These are phyloP conservation scores for Globisporangium alternatum DNA, from an alignment of 352 stramenopile genomes.

Conservation along the genomic window DNA sequence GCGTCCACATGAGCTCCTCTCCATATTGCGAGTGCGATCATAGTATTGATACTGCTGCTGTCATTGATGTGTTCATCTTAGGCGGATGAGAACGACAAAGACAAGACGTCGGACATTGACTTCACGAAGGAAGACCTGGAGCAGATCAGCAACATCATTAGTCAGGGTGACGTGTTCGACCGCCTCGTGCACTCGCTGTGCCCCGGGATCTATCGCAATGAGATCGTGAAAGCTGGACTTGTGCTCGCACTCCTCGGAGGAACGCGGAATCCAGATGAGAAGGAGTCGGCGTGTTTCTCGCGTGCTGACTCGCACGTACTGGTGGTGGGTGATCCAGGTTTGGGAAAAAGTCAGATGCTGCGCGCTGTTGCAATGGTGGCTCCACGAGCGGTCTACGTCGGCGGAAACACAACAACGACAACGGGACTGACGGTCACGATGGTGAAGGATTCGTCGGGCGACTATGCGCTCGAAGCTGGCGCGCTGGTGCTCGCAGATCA, in stretches of 20 bases:
- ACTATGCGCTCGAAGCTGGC: slow-evolving; percentile 91
- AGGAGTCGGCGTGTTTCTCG: slow-evolving; percentile 61
- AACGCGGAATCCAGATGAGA: slow-evolving; percentile 69
- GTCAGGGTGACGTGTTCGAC: slow-evolving; percentile 90
- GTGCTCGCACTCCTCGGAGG: slow-evolving; percentile 95
- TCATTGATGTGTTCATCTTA: slow-evolving; percentile 1
- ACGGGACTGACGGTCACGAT: slow-evolving; percentile 96
- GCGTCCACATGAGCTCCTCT: neutral
- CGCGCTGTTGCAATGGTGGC: slow-evolving; percentile 88
- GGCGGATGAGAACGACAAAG: slow-evolving; percentile 36
- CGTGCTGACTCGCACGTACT: slow-evolving; percentile 95
- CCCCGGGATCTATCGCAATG: slow-evolving; percentile 96
- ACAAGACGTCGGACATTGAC: slow-evolving; percentile 54
- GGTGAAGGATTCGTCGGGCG: slow-evolving; percentile 91
- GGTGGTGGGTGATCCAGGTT: slow-evolving; percentile 93
- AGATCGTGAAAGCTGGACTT: slow-evolving; percentile 96
- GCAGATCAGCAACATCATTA: slow-evolving; percentile 88
- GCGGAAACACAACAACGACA: slow-evolving; percentile 95
- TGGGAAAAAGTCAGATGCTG: slow-evolving; percentile 97
- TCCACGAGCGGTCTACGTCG: slow-evolving; percentile 95
- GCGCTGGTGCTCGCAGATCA: slow-evolving; percentile 93
- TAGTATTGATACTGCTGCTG: neutral
- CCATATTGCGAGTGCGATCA: neutral
- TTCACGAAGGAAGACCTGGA: slow-evolving; percentile 92
- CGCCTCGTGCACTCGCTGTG: slow-evolving; percentile 94